Base-by-base conservation (phyloP, 345 rosid genomes). In the Salix brachista region DNA sequence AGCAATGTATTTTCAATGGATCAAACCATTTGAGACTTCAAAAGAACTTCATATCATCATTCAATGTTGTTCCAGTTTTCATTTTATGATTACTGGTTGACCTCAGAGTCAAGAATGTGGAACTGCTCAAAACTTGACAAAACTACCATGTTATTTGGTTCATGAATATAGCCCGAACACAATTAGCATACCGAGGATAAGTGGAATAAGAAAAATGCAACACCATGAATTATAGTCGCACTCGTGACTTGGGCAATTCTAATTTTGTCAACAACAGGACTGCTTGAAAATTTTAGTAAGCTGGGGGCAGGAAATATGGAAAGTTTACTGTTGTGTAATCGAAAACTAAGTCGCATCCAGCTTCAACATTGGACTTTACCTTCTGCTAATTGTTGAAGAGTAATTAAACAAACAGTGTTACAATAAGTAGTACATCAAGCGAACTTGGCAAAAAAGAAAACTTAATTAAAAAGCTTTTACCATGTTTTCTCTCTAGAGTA, bases 401-500 rank as follows among this genome's bases (percentile, higher is more conserved):
- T 18, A 30, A 37, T 6, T 56, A n/a, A 76, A 6, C 34, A 65
- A 58, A 36, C 4, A 7, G 21, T 18, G 37, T 28, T 23, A 71
- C 14, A 75, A 48, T 42, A 50, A 50, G n/a, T 11, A 32, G 11
- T 12, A 37, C 13, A 46, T 8, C 50, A 75, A 0, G 14, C 48
- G 21, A 67, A 50, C 21, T 32, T 37, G 0, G 28, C 18, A 75
- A 6, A 44, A 58, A 58, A 6, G 13, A 78, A 2, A 37, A 44
- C 5, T 69, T 26, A 39, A 44, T 50, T 11, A 69, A 28, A 72
- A 19, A 25, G 62, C 46, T 13, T 80, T 62, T 75, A 94, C 98
- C 97, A 21, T 89, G 84, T 85, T 28, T 89, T 19, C 72, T 80
- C 85, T 88, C 97, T 28, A 87, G 73, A 79, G 88, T 80, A 61